Evolutionary conservation across 345 rosid genomes (phyloP).

Genomic region (Lenwebbia sp.): DNA sequence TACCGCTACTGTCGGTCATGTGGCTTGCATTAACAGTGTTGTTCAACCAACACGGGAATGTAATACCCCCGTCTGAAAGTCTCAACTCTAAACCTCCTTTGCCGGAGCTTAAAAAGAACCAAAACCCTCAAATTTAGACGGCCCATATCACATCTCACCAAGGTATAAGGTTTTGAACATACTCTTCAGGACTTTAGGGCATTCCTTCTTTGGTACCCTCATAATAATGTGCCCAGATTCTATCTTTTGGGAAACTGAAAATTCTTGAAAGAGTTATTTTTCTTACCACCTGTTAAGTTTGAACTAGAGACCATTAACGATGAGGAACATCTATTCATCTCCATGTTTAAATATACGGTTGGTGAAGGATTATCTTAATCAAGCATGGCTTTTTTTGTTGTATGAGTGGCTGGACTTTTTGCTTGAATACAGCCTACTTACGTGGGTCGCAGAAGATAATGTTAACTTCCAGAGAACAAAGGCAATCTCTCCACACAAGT

Average conservation of each 20-base stretch:
- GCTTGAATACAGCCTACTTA: neutral
- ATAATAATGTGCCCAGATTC: neutral
- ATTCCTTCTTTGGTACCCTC: neutral
- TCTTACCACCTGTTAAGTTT: neutral
- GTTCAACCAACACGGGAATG: neutral
- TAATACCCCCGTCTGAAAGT: neutral
- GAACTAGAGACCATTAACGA: neutral
- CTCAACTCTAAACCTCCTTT: neutral
- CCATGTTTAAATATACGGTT: neutral
- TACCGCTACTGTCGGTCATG: neutral
- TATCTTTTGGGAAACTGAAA: neutral
- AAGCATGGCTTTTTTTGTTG: neutral
- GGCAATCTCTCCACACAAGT: neutral
- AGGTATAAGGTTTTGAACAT: neutral
- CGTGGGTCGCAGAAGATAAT: neutral
- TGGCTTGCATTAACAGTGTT: neutral
- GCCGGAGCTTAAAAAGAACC: neutral
- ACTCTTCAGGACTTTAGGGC: neutral
- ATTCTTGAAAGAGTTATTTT: neutral
- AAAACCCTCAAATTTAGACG: neutral
- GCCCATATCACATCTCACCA: neutral
- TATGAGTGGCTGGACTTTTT: neutral
- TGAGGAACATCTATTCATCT: neutral
- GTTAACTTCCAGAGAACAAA: neutral
- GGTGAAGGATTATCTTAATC: neutral